A percentile compares a stretch with the other conserved stretches of the same genome.
Conservation (phyloP, 108 stramenopile genomes). For the Fistulifera pelliculosa region DNA sequence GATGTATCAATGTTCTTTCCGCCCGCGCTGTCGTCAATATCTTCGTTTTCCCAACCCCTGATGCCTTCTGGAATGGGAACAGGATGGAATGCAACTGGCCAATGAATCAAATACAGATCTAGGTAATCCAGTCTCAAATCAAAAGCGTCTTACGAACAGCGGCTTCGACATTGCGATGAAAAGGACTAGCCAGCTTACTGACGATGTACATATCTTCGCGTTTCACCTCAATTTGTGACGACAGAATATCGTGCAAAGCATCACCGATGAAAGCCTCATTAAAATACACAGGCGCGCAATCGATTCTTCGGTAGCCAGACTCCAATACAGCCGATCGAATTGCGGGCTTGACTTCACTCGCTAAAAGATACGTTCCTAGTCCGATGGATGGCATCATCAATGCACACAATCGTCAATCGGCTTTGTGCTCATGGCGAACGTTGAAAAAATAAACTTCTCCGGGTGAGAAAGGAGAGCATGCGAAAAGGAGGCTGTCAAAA, state of each 20-base stretch:
- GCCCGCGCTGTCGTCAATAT: constrained; percentile 66
- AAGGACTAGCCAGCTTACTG: constrained; percentile 78
- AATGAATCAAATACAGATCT: constrained; percentile 86
- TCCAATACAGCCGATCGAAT: neutral
- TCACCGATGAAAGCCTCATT: constrained; percentile 68
- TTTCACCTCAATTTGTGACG: constrained; percentile 13
- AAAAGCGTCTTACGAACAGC: constrained; percentile 61
- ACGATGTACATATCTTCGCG: constrained; percentile 74
- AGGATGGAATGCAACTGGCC: constrained; percentile 76
- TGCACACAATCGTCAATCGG: too few species aligned
- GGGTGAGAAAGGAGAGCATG: too few species aligned
- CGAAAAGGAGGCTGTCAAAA: too few species aligned
- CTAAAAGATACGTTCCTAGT: constrained; percentile 3
- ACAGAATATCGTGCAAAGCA: constrained; percentile 34
- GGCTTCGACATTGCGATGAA: constrained; percentile 71
- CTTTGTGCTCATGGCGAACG: too few species aligned
- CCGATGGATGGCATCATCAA: neutral
- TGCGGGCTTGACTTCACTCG: neutral
- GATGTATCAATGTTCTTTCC: constrained; percentile 53
- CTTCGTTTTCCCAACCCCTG: constrained; percentile 70
- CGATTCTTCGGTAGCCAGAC: constrained; percentile 18
- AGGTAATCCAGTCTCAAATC: constrained; percentile 81
- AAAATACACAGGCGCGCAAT: constrained; percentile 70
- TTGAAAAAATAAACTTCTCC: too few species aligned
- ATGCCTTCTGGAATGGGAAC: constrained; percentile 41